Conservation (phyloP, 257 asterid genomes). For the Handroanthus guayacan region DNA sequence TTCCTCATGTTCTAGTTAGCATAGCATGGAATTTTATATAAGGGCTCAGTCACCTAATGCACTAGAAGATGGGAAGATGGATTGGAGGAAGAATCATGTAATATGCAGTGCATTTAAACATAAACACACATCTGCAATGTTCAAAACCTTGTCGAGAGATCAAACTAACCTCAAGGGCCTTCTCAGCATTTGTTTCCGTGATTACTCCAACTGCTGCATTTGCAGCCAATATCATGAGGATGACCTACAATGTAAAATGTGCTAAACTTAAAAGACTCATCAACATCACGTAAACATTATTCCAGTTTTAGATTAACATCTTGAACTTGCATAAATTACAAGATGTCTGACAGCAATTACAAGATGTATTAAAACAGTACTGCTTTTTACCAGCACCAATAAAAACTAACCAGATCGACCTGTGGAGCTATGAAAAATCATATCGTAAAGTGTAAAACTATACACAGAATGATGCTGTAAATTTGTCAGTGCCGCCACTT, state of each 20-base stretch:
- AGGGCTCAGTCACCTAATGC: neutral
- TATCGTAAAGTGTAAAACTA: neutral
- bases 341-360: constrained; percentile 10
- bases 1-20: neutral
- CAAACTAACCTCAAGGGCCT: constrained; percentile 93
- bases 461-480: neutral
- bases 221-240: constrained; percentile 98
- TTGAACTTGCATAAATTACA: constrained; percentile 19
- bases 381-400: constrained; percentile 9
- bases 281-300: constrained; percentile 25
- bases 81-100: constrained; percentile 9
- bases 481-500: neutral
- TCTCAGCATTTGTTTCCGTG: constrained; percentile 98
- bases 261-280: constrained; percentile 27
- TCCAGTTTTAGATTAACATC: constrained; percentile 2
- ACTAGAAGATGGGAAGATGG: constrained; percentile 18
- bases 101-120: neutral
- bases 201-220: constrained; percentile 99
- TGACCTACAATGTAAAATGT: constrained; percentile 60
- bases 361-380: neutral
- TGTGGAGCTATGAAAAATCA: constrained; percentile 11
- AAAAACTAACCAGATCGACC: constrained; percentile 4
- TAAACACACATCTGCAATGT: constrained; percentile 11
- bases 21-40: neutral
- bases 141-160: constrained; percentile 28